A percentile compares a stretch with the other conserved stretches of the same genome.
Evolutionary conservation across 176 grass and related monocot species (phyloP).

Genomic region (Juncus effusus): DNA sequence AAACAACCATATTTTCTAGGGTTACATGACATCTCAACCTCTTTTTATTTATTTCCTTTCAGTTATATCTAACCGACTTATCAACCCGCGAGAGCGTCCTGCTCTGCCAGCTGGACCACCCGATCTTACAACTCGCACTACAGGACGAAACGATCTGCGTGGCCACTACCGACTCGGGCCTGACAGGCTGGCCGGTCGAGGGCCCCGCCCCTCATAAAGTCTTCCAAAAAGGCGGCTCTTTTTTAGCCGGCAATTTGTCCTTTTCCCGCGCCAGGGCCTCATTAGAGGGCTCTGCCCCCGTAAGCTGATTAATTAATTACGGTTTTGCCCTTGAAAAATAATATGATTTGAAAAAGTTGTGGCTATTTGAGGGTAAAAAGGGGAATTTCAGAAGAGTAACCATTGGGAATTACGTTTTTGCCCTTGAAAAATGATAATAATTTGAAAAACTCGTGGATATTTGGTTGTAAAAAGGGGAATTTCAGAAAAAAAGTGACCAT

Average conservation of each 20-base stretch:
- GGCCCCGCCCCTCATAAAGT: conserved; percentile 55
- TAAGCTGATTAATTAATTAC: conserved; percentile 41
- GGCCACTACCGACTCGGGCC: conserved; percentile 76
- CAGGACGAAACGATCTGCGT: conserved; percentile 94
- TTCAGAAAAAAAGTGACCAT: no score
- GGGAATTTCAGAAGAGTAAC: no score
- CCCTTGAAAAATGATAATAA: no score
- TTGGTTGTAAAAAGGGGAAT: no score
- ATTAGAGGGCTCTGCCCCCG: conserved; percentile 92
- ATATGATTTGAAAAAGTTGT: no score
- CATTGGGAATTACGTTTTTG: no score
- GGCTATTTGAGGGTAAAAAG: no score
- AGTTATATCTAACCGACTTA: conserved; percentile 90
- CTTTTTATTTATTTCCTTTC: conserved; percentile 30
- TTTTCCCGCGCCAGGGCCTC: conserved; percentile 92
- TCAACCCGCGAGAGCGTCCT: conserved; percentile 86
- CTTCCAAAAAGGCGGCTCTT: conserved; percentile 87
- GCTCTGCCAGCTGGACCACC: conserved; percentile 71
- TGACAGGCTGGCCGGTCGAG: conserved; percentile 81
- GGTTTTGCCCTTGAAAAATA: conserved; percentile 9
- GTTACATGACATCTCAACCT: neutral
- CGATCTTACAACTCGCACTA: conserved; percentile 78
- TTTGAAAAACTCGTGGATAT: no score
- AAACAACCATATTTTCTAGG: conserved; percentile 5
- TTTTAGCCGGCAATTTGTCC: conserved; percentile 97